These are phyloP conservation scores for Cutaneotrichosporon sp. DNA, from an alignment of 1,284 basidiomycete genomes.

Conservation along the genomic window DNA sequence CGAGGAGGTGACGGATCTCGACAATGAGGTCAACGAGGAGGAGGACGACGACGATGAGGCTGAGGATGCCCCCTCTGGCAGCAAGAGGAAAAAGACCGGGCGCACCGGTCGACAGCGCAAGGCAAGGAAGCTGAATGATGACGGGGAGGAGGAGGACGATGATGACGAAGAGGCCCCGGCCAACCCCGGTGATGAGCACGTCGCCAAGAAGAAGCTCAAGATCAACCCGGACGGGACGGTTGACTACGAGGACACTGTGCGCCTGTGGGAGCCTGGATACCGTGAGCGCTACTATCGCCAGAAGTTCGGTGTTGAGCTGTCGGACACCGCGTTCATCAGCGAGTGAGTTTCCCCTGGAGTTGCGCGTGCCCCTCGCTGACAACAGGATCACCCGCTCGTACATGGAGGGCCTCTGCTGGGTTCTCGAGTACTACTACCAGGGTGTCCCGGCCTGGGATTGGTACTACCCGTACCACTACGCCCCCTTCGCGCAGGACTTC, in stretches of 20 bases:
- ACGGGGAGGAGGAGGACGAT: conserved; percentile 39
- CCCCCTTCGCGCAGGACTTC: conserved; percentile 97
- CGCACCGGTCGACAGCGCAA: conserved; percentile 64
- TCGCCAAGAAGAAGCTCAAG: conserved; percentile 61
- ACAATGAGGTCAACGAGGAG: conserved; percentile 33
- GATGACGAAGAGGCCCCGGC: conserved; percentile 41
- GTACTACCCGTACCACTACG: conserved; percentile 99
- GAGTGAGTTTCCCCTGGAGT: conserved; percentile 59
- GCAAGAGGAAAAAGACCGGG: conserved; percentile 17
- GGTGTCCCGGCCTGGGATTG: conserved; percentile 98
- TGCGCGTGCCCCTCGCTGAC: not conserved
- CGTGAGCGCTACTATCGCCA: conserved; percentile 91
- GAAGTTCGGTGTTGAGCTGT: conserved; percentile 82
- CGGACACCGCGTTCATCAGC: conserved; percentile 72
- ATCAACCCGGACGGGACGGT: conserved; percentile 71
- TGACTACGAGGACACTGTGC: conserved; percentile 84
- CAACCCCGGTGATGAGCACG: conserved; percentile 54
- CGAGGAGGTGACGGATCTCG: conserved; percentile 22
- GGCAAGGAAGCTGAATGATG: conserved; percentile 52
- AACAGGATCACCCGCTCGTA: conserved; percentile 77
- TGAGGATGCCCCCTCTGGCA: conserved; percentile 30
- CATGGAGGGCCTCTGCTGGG: conserved; percentile 95
- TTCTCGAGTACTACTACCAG: conserved; percentile 97
- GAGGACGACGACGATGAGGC: conserved; percentile 51
- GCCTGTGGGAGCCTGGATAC: conserved; percentile 94